Evolutionary conservation across 2,329 filamentous ascomycete species (phyloP), one percentile per base, ranked within the genome.

Genomic region (Nigrospora oryzae): DNA sequence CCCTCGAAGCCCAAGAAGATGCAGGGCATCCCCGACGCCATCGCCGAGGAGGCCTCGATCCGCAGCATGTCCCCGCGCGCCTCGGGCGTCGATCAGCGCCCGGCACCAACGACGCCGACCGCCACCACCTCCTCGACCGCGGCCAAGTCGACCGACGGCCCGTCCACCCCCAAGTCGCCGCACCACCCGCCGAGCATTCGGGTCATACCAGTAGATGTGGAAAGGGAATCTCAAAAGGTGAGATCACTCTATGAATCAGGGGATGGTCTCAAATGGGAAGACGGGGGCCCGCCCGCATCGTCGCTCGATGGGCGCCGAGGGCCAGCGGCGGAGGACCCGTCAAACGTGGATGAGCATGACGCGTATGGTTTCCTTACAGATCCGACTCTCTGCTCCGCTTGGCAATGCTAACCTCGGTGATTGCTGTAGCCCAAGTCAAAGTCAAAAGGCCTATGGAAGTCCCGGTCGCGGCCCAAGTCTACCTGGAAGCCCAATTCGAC

Each of bases 181-280:
- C 40, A 50, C 40, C 48, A 46, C 40, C 56, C 56, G 44, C 73
- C 74, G 51, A 70, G 69, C 60, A 74, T 77, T 54, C 70, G 69
- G 53, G 62, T 79, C 57, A 65, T 78, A 60, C 67, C 74, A 54
- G 65, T 67, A 60, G 75, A 79, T 54, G 63, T 73, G 56, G 75
- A 80, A 68, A 74, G 73, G 66, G 77, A 81, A 67, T 81, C 77
- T 67, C 74, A 76, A 75, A 79, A 80, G 72, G 77, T 81, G 73
- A 79, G 77, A 71, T 80, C 75, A 65, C 76, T 81, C 66, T 81
- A 81, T 71, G 71, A 74, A 67, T 69, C 69, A 58, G 71, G 70
- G 65, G 74, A 75, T 59, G 63, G 61, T 63, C 62, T 73, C 63
- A 65, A 64, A 51, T 75, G 70, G 70, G 72, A 76, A 62, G 70